Evolutionary conservation across 176 grass and related monocot genomes (phyloP).

Genomic region (Urochloa ruziziensis): DNA sequence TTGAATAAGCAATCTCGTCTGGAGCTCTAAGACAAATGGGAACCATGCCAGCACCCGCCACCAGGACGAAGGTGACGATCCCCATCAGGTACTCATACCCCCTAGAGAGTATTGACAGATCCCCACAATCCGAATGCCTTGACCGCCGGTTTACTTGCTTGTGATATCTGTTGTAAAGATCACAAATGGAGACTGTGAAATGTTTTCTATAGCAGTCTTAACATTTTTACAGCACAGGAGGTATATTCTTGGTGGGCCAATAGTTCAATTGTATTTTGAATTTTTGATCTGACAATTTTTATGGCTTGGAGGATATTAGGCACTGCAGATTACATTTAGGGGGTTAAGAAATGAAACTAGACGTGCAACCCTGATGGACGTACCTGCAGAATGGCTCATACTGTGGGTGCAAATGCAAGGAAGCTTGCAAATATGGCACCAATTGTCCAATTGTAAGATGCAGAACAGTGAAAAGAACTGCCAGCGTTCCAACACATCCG

Average conservation of each 20-base stretch:
- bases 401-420: conserved; percentile 77
- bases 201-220: background rate
- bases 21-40: conserved; percentile 75
- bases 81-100: conserved; percentile 70
- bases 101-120: conserved; percentile 74
- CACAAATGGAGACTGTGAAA: background rate
- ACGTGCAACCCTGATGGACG: background rate
- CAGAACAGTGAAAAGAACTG: conserved; percentile 68
- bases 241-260: background rate
- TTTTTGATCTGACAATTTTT: conserved; percentile 3
- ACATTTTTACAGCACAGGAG: background rate
- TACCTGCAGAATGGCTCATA: conserved; percentile 82
- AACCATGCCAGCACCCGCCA: conserved; percentile 68
- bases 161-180: conserved; percentile 17
- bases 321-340: background rate
- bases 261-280: background rate
- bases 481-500: conserved; percentile 1
- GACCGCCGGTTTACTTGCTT: background rate
- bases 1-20: conserved; percentile 77
- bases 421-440: conserved; percentile 79
- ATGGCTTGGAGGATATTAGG: background rate
- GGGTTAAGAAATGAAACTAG: background rate
- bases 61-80: conserved; percentile 63
- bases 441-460: conserved; percentile 52
- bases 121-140: conserved; percentile 74